Percentiles rank a stretch among this genome's conserved stretches.
Evolutionary conservation across 805 yeast genomes (phyloP).

Genomic region (Candida qinlingensis): DNA sequence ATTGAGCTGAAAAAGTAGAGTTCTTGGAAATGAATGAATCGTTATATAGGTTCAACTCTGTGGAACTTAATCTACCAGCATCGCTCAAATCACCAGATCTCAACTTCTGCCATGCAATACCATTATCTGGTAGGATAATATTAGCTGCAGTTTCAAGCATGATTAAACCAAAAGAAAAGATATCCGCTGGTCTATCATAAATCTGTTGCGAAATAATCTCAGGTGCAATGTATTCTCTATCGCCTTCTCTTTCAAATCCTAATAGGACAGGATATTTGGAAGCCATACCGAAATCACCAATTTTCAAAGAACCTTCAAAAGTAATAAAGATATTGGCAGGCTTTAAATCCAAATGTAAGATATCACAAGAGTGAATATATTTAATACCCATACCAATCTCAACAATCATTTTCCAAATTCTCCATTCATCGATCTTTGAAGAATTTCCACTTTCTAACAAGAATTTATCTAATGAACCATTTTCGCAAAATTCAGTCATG

Average conservation of each 20-base stretch:
- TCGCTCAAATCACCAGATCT: slow-evolving; percentile 94
- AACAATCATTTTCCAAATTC: slow-evolving; percentile 93
- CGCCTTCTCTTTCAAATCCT: slow-evolving; percentile 88
- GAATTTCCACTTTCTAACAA: slow-evolving; percentile 70
- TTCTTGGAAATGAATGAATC: slow-evolving; percentile 21
- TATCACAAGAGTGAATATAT: slow-evolving; percentile 72
- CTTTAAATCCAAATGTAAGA: slow-evolving; percentile 84
- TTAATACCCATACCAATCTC: slow-evolving; percentile 77
- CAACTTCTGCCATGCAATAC: slow-evolving; percentile 92
- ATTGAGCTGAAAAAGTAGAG: slow-evolving; percentile 21
- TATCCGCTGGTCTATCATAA: slow-evolving; percentile 90
- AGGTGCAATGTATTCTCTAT: slow-evolving; percentile 95
- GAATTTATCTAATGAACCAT: slow-evolving; percentile 82
- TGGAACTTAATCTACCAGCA: slow-evolving; percentile 81
- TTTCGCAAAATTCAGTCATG: slow-evolving; percentile 93
- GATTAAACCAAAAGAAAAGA: slow-evolving; percentile 89
- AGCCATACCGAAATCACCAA: slow-evolving; percentile 97
- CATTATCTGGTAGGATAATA: slow-evolving; percentile 91
- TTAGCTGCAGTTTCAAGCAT: slow-evolving; percentile 96
- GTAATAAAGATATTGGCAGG: slow-evolving; percentile 94
- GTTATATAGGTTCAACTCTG: slow-evolving; percentile 43
- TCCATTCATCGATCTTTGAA: slow-evolving; percentile 86
- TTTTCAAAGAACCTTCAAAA: slow-evolving; percentile 88
- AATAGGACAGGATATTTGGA: slow-evolving; percentile 67
- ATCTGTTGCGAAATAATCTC: slow-evolving; percentile 79